Conservation (phyloP, 2,329 filamentous ascomycete genomes). For the Erysiphe neolycopersici region DNA sequence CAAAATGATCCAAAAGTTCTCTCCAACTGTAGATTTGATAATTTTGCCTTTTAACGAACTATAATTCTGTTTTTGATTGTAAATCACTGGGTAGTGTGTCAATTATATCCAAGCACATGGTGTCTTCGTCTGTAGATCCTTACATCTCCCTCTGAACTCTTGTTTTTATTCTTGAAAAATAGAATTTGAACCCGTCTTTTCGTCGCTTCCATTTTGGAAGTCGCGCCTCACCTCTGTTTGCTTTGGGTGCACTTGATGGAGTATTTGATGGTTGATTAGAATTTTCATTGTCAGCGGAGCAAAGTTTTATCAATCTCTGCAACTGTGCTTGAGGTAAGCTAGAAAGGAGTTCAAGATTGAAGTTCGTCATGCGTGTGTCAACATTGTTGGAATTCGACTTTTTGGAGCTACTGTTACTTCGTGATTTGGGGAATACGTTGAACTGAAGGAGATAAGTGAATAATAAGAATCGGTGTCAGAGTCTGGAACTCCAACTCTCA, state of each 20-base stretch:
- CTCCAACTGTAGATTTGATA: background rate
- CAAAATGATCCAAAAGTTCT: background rate
- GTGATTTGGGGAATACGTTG: background rate
- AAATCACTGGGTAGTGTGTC: background rate
- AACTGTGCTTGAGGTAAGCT: background rate
- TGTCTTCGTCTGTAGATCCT: background rate
- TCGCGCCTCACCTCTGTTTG: background rate
- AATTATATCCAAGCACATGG: background rate
- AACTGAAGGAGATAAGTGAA: background rate
- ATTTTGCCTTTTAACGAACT: background rate
- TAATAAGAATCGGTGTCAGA: background rate
- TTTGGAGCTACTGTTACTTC: background rate
- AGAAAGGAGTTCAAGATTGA: background rate
- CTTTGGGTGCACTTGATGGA: background rate
- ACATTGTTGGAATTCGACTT: background rate
- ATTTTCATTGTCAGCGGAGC: background rate
- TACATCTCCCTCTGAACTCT: background rate
- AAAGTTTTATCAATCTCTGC: background rate
- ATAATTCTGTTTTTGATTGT: background rate
- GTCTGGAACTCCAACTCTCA: background rate
- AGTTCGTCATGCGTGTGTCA: background rate
- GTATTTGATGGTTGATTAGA: background rate
- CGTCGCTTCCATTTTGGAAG: background rate
- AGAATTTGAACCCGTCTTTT: background rate
- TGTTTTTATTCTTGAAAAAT: background rate